phyloP scores from a whole-genome alignment of 257 asterid species.

The Pogostemon cablin region DNA sequence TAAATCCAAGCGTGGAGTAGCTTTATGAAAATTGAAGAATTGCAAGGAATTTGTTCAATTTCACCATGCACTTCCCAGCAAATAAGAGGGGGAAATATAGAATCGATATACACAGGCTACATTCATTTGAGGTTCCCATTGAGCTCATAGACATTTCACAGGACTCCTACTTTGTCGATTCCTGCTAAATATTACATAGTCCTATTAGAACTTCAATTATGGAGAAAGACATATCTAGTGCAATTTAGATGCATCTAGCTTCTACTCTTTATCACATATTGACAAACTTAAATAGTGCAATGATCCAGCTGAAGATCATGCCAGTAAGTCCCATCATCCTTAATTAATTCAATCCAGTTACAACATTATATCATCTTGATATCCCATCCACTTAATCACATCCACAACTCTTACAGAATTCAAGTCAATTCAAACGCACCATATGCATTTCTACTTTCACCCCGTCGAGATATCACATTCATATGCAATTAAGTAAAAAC shows the following conservation, averaged over 20 bases:
- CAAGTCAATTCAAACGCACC: constrained; percentile 2
- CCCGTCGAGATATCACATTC: neutral
- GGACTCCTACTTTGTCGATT: neutral
- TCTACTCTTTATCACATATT: neutral
- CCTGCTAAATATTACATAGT: neutral
- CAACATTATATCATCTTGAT: neutral
- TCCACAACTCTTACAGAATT: constrained; percentile 16
- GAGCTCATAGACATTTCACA: neutral
- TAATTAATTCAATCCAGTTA: neutral
- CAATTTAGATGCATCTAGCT: neutral
- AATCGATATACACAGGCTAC: neutral
- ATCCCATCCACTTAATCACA: neutral
- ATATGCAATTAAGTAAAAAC: neutral
- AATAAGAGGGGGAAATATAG: neutral
- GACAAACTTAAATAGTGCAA: neutral
- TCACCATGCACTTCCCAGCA: neutral
- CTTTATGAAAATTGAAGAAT: neutral
- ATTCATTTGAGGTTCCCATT: neutral
- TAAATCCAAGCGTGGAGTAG: neutral
- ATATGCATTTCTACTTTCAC: neutral
- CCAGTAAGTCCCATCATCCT: neutral
- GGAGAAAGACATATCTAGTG: neutral
- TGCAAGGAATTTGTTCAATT: neutral
- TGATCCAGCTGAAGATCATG: constrained; percentile 11
- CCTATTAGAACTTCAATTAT: constrained; percentile 15